A percentile compares a stretch with the other conserved stretches of the same genome.
These are phyloP conservation scores for Heterobasidion occidentale DNA, from an alignment of 1,284 basidiomycete genomes.

Conservation along the genomic window DNA sequence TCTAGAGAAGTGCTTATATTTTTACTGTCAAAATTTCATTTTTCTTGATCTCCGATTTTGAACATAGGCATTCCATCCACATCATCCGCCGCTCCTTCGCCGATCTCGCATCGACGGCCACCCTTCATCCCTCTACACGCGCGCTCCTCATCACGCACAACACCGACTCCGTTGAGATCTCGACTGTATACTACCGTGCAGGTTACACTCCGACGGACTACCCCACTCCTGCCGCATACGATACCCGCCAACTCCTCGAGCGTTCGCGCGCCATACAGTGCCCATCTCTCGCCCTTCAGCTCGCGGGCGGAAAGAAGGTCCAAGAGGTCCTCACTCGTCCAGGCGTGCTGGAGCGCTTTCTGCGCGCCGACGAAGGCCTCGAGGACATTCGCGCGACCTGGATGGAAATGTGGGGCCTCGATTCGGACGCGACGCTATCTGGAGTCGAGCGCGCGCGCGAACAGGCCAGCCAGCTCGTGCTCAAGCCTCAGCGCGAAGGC, in stretches of 20 bases:
- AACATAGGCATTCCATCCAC: constrained; percentile 58
- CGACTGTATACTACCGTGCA: constrained; percentile 81
- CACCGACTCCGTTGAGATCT: constrained; percentile 46
- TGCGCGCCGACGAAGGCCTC: constrained; percentile 37
- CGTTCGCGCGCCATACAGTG: constrained; percentile 86
- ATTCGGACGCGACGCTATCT: constrained; percentile 26
- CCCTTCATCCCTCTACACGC: constrained; percentile 33
- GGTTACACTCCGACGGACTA: constrained; percentile 88
- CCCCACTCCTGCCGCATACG: constrained; percentile 52
- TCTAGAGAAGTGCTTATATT: constrained; percentile 49
- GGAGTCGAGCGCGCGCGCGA: constrained; percentile 35
- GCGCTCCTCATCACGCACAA: constrained; percentile 29
- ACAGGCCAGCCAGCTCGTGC: constrained; percentile 57
- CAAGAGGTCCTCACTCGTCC: constrained; percentile 83
- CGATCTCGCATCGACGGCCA: constrained; percentile 48
- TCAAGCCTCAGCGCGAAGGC: constrained; percentile 96
- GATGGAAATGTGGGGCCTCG: constrained; percentile 78
- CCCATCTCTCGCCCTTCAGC: constrained; percentile 84
- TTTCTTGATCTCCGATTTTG: not conserved
- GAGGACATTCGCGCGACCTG: constrained; percentile 58
- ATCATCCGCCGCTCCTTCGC: constrained; percentile 72
- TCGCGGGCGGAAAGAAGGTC: constrained; percentile 94
- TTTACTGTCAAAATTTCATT: not conserved
- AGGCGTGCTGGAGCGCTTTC: constrained; percentile 69
- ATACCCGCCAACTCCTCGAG: constrained; percentile 72